These are phyloP conservation scores for Lodderomyces oxycetoniae DNA, from an alignment of 1,139 yeast genomes.

Conservation along the genomic window DNA sequence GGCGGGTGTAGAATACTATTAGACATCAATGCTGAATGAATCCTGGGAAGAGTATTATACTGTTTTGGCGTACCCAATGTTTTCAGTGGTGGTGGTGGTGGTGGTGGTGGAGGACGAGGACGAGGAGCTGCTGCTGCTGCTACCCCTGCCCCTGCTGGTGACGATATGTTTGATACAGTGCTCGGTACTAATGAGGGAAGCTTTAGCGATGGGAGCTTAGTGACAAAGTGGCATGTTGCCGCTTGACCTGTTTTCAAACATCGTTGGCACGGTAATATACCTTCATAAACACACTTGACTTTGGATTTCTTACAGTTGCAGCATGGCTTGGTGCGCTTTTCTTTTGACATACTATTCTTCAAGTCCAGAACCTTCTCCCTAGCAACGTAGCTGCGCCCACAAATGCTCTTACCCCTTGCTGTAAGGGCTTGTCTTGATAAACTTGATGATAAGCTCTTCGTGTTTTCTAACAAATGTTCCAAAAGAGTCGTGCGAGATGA, in stretches of 20 bases:
- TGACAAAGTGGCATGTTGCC: slow-evolving; percentile 49
- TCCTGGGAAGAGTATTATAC: too few species aligned
- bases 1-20: too few species aligned
- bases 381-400: too few species aligned
- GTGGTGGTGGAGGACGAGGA: neutral
- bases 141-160: slow-evolving; percentile 1
- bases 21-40: too few species aligned
- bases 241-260: slow-evolving; percentile 49
- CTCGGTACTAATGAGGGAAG: slow-evolving; percentile 24
- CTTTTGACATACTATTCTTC: slow-evolving; percentile 45
- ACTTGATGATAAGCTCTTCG: too few species aligned
- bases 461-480: too few species aligned
- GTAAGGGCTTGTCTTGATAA: too few species aligned
- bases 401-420: too few species aligned
- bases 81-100: neutral
- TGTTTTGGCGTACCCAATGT: neutral
- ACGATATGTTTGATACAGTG: slow-evolving; percentile 1
- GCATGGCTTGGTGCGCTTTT: slow-evolving; percentile 57
- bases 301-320: slow-evolving; percentile 59
- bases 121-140: neutral
- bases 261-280: slow-evolving; percentile 52
- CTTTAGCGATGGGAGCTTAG: slow-evolving; percentile 46
- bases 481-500: too few species aligned
- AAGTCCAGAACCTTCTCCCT: too few species aligned
- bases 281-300: slow-evolving; percentile 53